Evolutionary conservation across 2,329 filamentous ascomycete species (phyloP), one percentile per base, ranked within the genome.

Genomic region (Colletotrichum spinosum): DNA sequence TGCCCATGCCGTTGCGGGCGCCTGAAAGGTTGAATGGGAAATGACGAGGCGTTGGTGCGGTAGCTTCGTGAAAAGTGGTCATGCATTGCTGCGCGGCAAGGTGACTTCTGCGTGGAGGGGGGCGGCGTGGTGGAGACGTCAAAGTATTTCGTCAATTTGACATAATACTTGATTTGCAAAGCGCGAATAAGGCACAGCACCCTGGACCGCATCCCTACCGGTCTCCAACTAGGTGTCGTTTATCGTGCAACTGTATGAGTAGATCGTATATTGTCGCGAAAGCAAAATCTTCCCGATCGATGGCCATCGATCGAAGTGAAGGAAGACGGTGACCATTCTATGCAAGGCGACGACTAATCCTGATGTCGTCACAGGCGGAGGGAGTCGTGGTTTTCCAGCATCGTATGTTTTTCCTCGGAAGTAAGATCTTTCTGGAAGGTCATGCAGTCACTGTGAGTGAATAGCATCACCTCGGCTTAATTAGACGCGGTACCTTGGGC

Each of bases 121-220:
- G 55, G 3, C 12, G 9, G 38, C 25, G 34, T 54, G 41, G 60
- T 58, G 60, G 55, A 39, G 17, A 53, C 41, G 15, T 10, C 15
- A 44, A 41, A 42, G 25, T 38, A 42, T 55, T 53, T 61, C 57
- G 51, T 56, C 62, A 41, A 62, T 8, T 45, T 56, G 62, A 51
- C 57, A 62, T 55, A 55, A 61, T n/a, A 10, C 4, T 17, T 46
- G 34, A 25, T 39, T 46, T 38, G 39, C 9, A 35, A 17, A 12
- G 17, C 34, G 33, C 42, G 55, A 34, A 45, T 46, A 17, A 60
- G 38, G 11, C 25, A 51, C 8, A 15, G 54, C 34, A 62, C 38
- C 46, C 53, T 39, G 33, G 53, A 34, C 35, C 58, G 11, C 5
- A 15, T 33, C 45, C 38, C 25, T 25, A 25, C 25, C 25, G 25